Percentiles rank a stretch among this genome's conserved stretches.
Conservation (phyloP, 441 rosid species). For the Sinapis alba region DNA sequence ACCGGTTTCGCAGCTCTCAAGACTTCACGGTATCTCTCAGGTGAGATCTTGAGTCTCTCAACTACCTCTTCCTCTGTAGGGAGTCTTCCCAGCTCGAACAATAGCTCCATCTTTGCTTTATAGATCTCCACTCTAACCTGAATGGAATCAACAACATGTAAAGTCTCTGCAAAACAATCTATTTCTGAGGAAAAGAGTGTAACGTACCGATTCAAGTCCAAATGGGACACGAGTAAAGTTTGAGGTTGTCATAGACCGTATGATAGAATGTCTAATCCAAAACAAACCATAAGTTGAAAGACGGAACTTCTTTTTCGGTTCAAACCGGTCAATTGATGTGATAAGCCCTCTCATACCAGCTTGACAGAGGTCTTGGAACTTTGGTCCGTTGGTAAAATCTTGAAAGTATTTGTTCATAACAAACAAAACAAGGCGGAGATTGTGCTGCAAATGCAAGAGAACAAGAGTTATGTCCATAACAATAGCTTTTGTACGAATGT, state of each 20-base stretch:
- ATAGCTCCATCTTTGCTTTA: slow-evolving; percentile 62
- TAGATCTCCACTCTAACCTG: slow-evolving; percentile 87
- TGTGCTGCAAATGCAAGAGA: slow-evolving; percentile 64
- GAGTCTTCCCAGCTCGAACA: slow-evolving; percentile 59
- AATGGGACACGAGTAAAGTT: slow-evolving; percentile 86
- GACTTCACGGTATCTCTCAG: slow-evolving; percentile 81
- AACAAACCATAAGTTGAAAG: slow-evolving; percentile 85
- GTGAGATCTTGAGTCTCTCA: slow-evolving; percentile 66
- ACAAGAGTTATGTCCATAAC: neutral
- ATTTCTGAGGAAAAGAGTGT: neutral
- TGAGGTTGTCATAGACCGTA: slow-evolving; percentile 81
- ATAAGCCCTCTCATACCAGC: slow-evolving; percentile 91
- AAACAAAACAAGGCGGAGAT: slow-evolving; percentile 87
- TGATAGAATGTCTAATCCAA: slow-evolving; percentile 92
- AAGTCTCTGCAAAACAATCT: slow-evolving; percentile 12
- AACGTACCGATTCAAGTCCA: slow-evolving; percentile 85
- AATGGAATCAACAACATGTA: slow-evolving; percentile 10
- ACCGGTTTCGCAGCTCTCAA: slow-evolving; percentile 71
- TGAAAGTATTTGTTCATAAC: slow-evolving; percentile 85
- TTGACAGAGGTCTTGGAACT: slow-evolving; percentile 92
- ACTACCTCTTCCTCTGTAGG: slow-evolving; percentile 78
- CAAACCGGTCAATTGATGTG: slow-evolving; percentile 85
- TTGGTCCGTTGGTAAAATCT: slow-evolving; percentile 73
- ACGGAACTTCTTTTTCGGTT: slow-evolving; percentile 69
- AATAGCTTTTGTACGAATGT: neutral